Evolutionary conservation across 2,329 filamentous ascomycete genomes (phyloP).

Genomic region (Arthrobotrys iridis): DNA sequence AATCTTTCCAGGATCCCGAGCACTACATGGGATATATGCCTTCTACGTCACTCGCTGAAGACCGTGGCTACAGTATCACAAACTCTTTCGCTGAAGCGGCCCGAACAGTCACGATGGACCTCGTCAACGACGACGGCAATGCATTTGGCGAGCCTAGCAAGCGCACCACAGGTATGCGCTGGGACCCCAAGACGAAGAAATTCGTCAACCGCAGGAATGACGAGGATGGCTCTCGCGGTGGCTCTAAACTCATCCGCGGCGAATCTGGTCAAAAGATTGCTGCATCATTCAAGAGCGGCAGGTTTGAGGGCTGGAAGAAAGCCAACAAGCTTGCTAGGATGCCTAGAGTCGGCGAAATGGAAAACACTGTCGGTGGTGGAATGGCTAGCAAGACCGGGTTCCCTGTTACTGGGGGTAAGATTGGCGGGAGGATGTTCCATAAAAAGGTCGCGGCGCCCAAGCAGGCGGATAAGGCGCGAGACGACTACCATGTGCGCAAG

Average conservation of each 20-base stretch:
- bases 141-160: slow-evolving; percentile 79
- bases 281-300: slow-evolving; percentile 88
- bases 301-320: slow-evolving; percentile 92
- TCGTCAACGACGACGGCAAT: slow-evolving; percentile 82
- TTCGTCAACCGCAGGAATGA: slow-evolving; percentile 93
- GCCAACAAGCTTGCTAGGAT: slow-evolving; percentile 81
- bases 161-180: slow-evolving; percentile 76
- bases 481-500: slow-evolving; percentile 90
- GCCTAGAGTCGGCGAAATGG: slow-evolving; percentile 83
- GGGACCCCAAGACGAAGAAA: slow-evolving; percentile 97
- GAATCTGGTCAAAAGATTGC: slow-evolving; percentile 97
- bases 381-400: slow-evolving; percentile 62
- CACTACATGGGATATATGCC: slow-evolving; percentile 98
- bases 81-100: slow-evolving; percentile 87
- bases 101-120: slow-evolving; percentile 88
- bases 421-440: slow-evolving; percentile 66
- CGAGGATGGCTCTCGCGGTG: slow-evolving; percentile 82
- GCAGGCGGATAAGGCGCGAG: slow-evolving; percentile 88
- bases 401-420: slow-evolving; percentile 68
- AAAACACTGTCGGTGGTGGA: slow-evolving; percentile 64
- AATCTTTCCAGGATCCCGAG: slow-evolving; percentile 81
- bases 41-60: slow-evolving; percentile 82
- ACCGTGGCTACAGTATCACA: slow-evolving; percentile 92
- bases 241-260: slow-evolving; percentile 77
- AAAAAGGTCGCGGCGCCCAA: slow-evolving; percentile 89